phyloP scores from a whole-genome alignment of 352 stramenopile species.

The Peronospora farinosa region DNA sequence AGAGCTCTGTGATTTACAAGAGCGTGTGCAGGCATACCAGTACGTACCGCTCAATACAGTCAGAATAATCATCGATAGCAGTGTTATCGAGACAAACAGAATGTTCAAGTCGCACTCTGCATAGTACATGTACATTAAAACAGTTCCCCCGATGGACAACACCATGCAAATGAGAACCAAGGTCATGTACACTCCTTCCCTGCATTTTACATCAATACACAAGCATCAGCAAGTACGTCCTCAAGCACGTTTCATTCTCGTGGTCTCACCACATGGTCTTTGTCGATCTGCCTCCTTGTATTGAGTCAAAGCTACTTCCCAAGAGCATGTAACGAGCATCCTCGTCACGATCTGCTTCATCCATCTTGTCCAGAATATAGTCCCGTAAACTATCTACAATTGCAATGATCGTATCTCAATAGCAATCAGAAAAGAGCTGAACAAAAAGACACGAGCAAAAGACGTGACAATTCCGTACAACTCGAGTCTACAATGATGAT shows the following conservation, averaged over 20 bases:
- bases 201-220: constrained; percentile 11
- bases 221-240: background rate
- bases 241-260: background rate
- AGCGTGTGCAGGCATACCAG: background rate
- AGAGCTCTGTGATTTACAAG: constrained; percentile 1
- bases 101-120: constrained; percentile 47
- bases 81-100: constrained; percentile 52
- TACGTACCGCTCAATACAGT: constrained; percentile 49
- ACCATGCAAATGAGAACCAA: constrained; percentile 36
- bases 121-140: constrained; percentile 51
- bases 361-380: constrained; percentile 66
- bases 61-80: constrained; percentile 38
- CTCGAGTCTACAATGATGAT: constrained; percentile 75
- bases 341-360: constrained; percentile 46
- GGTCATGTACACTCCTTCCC: constrained; percentile 51
- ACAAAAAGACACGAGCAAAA: too few relatives aligned
- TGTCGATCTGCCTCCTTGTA: constrained; percentile 17
- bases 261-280: constrained; percentile 20
- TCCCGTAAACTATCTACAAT: constrained; percentile 56
- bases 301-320: constrained; percentile 21
- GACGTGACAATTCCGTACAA: constrained; percentile 34
- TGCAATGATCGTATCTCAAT: background rate
- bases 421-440: constrained; percentile 2
- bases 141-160: constrained; percentile 34
- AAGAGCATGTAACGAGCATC: constrained; percentile 49